Evolutionary conservation across 1,284 basidiomycete genomes (phyloP).

Genomic region (Amylostereum chailletii): DNA sequence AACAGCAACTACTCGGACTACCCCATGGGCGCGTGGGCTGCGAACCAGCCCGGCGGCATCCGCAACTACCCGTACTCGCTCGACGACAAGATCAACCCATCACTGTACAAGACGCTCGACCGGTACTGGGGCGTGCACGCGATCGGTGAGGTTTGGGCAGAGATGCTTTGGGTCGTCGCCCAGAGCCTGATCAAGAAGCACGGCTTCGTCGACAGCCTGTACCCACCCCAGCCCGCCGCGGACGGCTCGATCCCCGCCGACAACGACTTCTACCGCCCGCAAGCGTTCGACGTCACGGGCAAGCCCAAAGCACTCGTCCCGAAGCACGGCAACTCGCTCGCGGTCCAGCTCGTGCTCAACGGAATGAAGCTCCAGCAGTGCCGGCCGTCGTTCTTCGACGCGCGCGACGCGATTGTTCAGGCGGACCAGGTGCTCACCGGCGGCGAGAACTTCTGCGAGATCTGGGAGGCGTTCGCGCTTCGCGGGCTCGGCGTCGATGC

Average conservation of each 20-base stretch:
- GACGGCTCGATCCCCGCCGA: constrained; percentile 49
- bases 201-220: constrained; percentile 71
- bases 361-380: constrained; percentile 96
- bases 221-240: constrained; percentile 63
- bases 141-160: constrained; percentile 93
- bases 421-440: constrained; percentile 89
- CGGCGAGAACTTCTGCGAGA: constrained; percentile 85
- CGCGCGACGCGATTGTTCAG: constrained; percentile 87
- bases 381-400: constrained; percentile 85
- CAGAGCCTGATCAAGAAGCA: constrained; percentile 74
- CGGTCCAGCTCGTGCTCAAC: constrained; percentile 80
- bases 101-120: constrained; percentile 94
- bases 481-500: constrained; percentile 79
- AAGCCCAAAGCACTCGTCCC: constrained; percentile 64
- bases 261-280: constrained; percentile 68
- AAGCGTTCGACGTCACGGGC: constrained; percentile 23
- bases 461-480: constrained; percentile 82
- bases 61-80: constrained; percentile 82
- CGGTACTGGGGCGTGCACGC: constrained; percentile 91
- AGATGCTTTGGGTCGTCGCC: constrained; percentile 83
- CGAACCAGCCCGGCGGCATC: constrained; percentile 73
- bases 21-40: constrained; percentile 93
- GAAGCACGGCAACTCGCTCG: constrained; percentile 86
- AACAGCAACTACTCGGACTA: constrained; percentile 67
- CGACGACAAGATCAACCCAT: constrained; percentile 76